Evolutionary conservation across 1,139 yeast species (phyloP).

Genomic region (Arxiozyma telluris): DNA sequence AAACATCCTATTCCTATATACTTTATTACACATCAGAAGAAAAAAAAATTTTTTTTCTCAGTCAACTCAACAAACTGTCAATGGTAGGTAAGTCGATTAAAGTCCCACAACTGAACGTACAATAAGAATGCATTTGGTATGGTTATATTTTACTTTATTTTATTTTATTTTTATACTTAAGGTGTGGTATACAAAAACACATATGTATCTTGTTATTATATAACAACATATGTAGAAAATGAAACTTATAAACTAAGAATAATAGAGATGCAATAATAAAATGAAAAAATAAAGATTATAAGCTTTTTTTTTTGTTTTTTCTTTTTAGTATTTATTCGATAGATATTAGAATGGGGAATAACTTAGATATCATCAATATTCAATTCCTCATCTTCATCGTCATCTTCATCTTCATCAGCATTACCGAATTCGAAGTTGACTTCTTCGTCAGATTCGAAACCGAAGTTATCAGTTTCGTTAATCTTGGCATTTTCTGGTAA

Average conservation of each 20-base stretch:
- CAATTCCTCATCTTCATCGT: slow-evolving; percentile 66
- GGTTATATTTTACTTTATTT: too few relatives aligned
- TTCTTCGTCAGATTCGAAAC: slow-evolving; percentile 94
- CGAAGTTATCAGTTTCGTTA: slow-evolving; percentile 95
- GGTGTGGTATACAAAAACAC: not conserved
- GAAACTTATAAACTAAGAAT: not conserved
- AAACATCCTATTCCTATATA: too few relatives aligned
- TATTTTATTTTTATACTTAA: too few relatives aligned
- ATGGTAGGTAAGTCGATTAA: too few relatives aligned
- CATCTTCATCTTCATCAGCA: slow-evolving; percentile 74
- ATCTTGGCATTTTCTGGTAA: slow-evolving; percentile 94
- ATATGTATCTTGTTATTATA: not conserved
- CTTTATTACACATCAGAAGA: not conserved
- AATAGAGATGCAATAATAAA: not conserved
- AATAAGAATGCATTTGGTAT: not conserved
- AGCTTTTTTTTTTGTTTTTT: too few relatives aligned
- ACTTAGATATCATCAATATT: slow-evolving; percentile 39
- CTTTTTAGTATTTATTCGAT: not conserved
- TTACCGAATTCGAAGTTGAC: slow-evolving; percentile 98
- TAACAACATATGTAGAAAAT: not conserved
- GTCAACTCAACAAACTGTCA: not conserved
- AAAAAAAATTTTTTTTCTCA: not conserved
- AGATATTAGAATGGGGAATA: not conserved
- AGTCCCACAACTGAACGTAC: not conserved
- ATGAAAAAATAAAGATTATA: not conserved